phyloP scores from a whole-genome alignment of 106 monocot species.

The Triglochin maritima region DNA sequence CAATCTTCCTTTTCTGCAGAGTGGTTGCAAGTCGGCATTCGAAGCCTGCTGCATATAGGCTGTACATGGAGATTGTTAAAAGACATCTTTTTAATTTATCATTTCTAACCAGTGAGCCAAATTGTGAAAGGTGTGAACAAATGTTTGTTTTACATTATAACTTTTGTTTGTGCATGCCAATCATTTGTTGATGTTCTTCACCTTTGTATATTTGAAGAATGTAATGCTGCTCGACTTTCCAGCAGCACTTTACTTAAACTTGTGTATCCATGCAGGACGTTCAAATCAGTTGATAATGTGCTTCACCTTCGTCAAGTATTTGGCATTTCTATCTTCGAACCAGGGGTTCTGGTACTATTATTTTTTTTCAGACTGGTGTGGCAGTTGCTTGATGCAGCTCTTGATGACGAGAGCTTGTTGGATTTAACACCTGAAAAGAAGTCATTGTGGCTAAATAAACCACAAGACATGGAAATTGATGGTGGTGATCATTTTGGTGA shows the following conservation, averaged over 20 bases:
- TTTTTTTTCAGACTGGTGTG: slow-evolving; percentile 48
- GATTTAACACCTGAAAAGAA: slow-evolving; percentile 50
- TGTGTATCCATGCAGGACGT: slow-evolving; percentile 36
- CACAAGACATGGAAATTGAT: slow-evolving; percentile 43
- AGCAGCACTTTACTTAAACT: not conserved
- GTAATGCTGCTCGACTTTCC: not conserved
- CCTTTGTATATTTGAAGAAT: not conserved
- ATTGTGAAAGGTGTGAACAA: slow-evolving; percentile 7
- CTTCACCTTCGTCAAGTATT: slow-evolving; percentile 62
- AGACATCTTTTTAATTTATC: slow-evolving; percentile 7
- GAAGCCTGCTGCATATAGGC: slow-evolving; percentile 9
- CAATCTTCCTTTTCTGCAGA: slow-evolving; percentile 1
- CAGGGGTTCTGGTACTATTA: slow-evolving; percentile 44
- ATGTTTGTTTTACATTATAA: not conserved
- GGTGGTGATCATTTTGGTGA: slow-evolving; percentile 16
- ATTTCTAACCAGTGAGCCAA: slow-evolving; percentile 1
- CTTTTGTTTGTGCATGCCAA: not conserved
- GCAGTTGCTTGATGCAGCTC: slow-evolving; percentile 70
- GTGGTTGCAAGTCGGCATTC: slow-evolving; percentile 7
- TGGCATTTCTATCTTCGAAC: slow-evolving; percentile 45
- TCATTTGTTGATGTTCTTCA: not conserved
- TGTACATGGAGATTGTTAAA: slow-evolving; percentile 20
- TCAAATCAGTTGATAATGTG: slow-evolving; percentile 43
- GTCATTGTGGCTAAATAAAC: slow-evolving; percentile 34
- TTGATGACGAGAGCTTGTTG: slow-evolving; percentile 72